Percentiles rank a stretch among this genome's conserved stretches.
These are phyloP conservation scores for Ormosia emarginata DNA, from an alignment of 306 rosid species.

Conservation along the genomic window DNA sequence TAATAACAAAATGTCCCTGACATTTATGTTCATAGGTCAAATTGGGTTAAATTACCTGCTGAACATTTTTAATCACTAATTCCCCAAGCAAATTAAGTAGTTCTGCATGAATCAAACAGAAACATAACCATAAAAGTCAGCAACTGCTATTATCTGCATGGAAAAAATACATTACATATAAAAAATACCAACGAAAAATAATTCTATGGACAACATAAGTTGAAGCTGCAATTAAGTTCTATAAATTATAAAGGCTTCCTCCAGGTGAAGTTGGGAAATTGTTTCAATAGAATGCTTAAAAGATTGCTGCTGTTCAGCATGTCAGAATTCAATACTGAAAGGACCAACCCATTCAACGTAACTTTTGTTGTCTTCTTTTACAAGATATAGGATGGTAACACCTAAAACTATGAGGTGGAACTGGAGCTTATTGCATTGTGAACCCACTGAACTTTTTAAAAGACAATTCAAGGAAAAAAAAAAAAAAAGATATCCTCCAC, in stretches of 20 bases:
- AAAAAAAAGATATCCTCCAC: not conserved
- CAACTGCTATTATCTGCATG: not conserved
- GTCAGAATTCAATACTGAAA: not conserved
- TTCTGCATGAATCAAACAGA: constrained; percentile 43
- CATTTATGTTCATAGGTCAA: not conserved
- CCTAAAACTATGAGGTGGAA: not conserved
- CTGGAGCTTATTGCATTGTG: not conserved
- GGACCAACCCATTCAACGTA: not conserved
- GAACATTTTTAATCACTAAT: constrained; percentile 47
- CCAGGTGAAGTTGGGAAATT: not conserved
- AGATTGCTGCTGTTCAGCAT: not conserved
- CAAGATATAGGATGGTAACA: not conserved
- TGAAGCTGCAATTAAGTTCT: not conserved
- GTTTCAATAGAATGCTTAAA: not conserved
- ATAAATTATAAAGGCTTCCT: not conserved
- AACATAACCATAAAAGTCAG: not conserved
- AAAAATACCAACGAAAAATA: not conserved
- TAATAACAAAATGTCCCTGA: not conserved
- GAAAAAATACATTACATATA: not conserved
- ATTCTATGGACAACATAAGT: not conserved
- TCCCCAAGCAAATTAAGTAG: constrained; percentile 31
- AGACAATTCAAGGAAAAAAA: not conserved
- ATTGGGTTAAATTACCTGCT: constrained; percentile 50
- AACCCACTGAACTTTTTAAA: not conserved
- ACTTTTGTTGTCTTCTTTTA: not conserved